Evolutionary conservation across 2,329 filamentous ascomycete genomes (phyloP).

Genomic region (Chaetoscypha palmicola): DNA sequence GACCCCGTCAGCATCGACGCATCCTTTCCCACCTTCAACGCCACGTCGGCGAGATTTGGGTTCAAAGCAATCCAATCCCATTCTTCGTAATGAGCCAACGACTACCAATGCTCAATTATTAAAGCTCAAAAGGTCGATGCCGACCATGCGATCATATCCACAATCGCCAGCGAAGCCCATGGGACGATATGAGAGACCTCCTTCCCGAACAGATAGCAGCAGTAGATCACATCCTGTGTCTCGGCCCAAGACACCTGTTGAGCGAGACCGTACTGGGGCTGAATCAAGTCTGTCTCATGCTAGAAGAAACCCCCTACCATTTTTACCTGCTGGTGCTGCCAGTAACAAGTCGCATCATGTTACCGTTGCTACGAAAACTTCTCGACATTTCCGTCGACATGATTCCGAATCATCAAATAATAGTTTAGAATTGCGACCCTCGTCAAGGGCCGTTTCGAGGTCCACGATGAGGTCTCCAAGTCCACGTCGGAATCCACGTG

Average conservation of each 20-base stretch:
- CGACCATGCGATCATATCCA: conserved; percentile 45
- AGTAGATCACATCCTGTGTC: conserved; percentile 44
- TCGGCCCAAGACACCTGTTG: conserved; percentile 66
- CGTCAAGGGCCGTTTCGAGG: conserved; percentile 51
- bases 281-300: conserved; percentile 46
- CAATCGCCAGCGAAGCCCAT: conserved; percentile 46
- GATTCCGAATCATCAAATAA: conserved; percentile 68
- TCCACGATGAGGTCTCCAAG: conserved; percentile 51
- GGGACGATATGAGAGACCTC: conserved; percentile 48
- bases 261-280: conserved; percentile 40
- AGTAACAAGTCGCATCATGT: conserved; percentile 72
- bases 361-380: conserved; percentile 59
- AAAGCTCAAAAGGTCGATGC: conserved; percentile 58
- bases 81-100: conserved; percentile 52
- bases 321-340: conserved; percentile 70
- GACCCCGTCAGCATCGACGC: conserved; percentile 45
- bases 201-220: conserved; percentile 47
- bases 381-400: conserved; percentile 68
- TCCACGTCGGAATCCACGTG: conserved; percentile 41
- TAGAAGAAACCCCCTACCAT: conserved; percentile 61
- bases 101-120: conserved; percentile 60
- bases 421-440: conserved; percentile 49
- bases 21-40: conserved; percentile 49
- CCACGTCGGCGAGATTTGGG: conserved; percentile 55
- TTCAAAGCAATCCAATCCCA: conserved; percentile 46